Conservation (phyloP, 2,329 filamentous ascomycete species). For the Venturia carpophila region DNA sequence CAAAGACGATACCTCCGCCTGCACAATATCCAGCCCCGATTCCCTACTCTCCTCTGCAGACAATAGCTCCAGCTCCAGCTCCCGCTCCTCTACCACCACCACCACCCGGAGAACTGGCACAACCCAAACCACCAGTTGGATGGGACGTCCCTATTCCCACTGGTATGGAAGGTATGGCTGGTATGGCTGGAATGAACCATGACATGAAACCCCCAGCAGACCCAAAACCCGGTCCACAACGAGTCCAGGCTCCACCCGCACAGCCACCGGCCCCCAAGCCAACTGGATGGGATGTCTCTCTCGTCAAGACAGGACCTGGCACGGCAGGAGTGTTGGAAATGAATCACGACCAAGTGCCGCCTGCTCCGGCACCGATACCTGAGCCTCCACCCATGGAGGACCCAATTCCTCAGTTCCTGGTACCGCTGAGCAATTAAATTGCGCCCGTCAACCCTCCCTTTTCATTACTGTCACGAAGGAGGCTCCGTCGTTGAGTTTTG, state of each 20-base stretch:
- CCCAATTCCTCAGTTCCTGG: neutral
- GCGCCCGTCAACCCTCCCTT: neutral
- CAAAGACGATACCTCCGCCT: neutral
- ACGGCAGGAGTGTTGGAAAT: neutral
- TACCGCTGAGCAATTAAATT: too few relatives aligned
- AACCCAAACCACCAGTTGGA: neutral
- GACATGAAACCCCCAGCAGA: neutral
- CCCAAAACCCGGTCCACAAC: neutral
- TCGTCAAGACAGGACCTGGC: neutral
- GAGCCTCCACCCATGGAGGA: slow-evolving; percentile 50
- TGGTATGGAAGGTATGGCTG: neutral
- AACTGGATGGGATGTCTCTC: neutral
- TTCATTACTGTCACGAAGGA: neutral
- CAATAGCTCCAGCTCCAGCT: neutral
- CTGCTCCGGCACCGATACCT: slow-evolving; percentile 68
- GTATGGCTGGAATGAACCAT: neutral
- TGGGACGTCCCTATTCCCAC: neutral
- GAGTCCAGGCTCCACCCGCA: neutral
- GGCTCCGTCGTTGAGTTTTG: neutral
- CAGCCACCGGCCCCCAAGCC: neutral
- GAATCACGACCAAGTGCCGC: slow-evolving; percentile 33
- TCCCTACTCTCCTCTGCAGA: neutral
- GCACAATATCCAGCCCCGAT: neutral
- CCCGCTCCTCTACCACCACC: neutral
- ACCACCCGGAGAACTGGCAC: neutral